These are phyloP conservation scores for Blastocystis hominis DNA, from an alignment of 352 stramenopile genomes.

Conservation along the genomic window DNA sequence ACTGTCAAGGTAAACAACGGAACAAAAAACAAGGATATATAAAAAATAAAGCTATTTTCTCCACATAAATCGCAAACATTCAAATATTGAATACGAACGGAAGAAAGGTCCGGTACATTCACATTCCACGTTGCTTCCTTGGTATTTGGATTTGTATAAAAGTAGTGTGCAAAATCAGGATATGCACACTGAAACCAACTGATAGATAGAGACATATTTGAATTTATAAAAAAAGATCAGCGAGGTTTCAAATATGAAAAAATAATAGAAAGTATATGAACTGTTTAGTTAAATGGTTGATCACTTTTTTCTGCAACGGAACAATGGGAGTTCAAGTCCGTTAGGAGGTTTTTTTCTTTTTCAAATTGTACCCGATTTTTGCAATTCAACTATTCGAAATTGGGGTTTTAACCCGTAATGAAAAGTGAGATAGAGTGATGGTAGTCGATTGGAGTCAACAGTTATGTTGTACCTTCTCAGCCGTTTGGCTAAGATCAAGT, in stretches of 20 bases:
- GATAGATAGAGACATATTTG: neutral
- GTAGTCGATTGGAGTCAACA: neutral
- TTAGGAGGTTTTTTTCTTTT: conserved; percentile 25
- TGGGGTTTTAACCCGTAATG: neutral
- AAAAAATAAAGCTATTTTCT: neutral
- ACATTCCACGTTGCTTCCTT: conserved; percentile 5
- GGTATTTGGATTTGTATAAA: neutral
- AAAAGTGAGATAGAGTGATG: neutral
- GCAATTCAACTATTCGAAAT: neutral
- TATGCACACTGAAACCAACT: conserved; percentile 9
- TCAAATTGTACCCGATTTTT: no score
- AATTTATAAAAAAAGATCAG: neutral
- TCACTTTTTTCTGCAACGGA: conserved; percentile 35
- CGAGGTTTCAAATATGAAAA: neutral
- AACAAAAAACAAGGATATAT: conserved; percentile 10
- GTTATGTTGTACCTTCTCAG: conserved; percentile 66
- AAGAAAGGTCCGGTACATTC: neutral
- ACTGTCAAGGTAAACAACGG: neutral
- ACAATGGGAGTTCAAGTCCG: conserved; percentile 41
- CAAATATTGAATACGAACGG: neutral
- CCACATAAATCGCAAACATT: neutral
- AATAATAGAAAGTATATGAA: neutral
- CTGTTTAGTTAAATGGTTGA: conserved; percentile 36
- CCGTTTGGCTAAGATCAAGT: conserved; percentile 79
- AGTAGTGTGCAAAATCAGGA: neutral